Evolutionary conservation across 768 basidiomycete genomes (phyloP).

Genomic region (Exidia glandulosa): DNA sequence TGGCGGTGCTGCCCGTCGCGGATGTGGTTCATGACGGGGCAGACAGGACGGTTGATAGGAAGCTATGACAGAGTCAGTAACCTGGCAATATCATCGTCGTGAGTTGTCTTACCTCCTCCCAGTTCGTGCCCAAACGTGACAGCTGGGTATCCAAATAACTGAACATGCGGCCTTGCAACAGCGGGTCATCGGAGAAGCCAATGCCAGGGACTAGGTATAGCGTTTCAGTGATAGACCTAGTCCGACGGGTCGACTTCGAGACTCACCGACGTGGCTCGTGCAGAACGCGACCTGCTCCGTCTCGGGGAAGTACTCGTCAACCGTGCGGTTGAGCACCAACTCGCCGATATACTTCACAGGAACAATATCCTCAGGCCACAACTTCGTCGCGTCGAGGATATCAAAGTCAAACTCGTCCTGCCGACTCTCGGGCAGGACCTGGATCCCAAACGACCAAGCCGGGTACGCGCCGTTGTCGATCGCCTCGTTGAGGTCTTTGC

Average conservation of each 20-base stretch:
- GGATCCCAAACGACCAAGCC: slow-evolving; percentile 72
- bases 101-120: slow-evolving; percentile 40
- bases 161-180: slow-evolving; percentile 79
- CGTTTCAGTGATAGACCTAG: too few species aligned
- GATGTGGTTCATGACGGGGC: slow-evolving; percentile 60
- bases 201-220: slow-evolving; percentile 46
- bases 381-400: slow-evolving; percentile 76
- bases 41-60: slow-evolving; percentile 74
- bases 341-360: slow-evolving; percentile 72
- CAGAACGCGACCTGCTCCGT: slow-evolving; percentile 87
- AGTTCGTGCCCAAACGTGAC: slow-evolving; percentile 71
- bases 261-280: slow-evolving; percentile 36
- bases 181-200: slow-evolving; percentile 64
- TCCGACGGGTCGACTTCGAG: background rate
- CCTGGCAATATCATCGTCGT: background rate
- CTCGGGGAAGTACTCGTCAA: slow-evolving; percentile 76
- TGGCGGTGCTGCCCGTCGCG: slow-evolving; percentile 51
- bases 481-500: slow-evolving; percentile 77
- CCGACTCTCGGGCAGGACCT: slow-evolving; percentile 53
- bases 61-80: slow-evolving; percentile 28
- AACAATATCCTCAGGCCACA: slow-evolving; percentile 75
- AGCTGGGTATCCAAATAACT: slow-evolving; percentile 83
- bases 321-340: slow-evolving; percentile 49
- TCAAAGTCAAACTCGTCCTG: slow-evolving; percentile 84
- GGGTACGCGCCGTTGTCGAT: slow-evolving; percentile 61